Evolutionary conservation across 768 basidiomycete genomes (phyloP).

Genomic region (Punctularia strigosozonata): DNA sequence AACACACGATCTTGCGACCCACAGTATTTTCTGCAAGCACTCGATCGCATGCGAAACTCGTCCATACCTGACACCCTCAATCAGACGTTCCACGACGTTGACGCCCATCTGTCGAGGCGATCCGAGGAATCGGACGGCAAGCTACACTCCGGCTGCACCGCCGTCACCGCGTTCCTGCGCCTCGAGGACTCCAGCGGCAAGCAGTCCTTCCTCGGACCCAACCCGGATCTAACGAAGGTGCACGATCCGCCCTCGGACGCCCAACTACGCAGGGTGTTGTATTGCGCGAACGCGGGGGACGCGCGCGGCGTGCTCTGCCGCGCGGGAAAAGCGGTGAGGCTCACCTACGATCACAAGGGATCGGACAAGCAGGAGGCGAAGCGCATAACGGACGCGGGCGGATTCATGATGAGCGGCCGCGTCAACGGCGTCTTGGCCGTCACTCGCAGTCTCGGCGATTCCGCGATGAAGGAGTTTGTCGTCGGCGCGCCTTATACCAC

Average conservation of each 20-base stretch:
- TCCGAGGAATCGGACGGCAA: conserved; percentile 83
- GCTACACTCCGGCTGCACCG: conserved; percentile 95
- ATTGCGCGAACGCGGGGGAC: conserved; percentile 95
- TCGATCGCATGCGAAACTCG: conserved; percentile 44
- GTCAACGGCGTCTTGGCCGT: conserved; percentile 97
- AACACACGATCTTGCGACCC: no score
- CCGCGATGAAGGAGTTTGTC: conserved; percentile 99
- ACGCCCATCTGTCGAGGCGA: conserved; percentile 69
- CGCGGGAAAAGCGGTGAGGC: conserved; percentile 76
- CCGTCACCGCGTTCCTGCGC: conserved; percentile 90
- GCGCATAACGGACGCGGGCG: conserved; percentile 93
- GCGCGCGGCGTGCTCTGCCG: conserved; percentile 91
- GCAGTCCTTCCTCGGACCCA: conserved; percentile 45
- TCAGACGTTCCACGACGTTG: conserved; percentile 89
- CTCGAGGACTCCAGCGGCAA: conserved; percentile 71
- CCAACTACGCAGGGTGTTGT: conserved; percentile 63
- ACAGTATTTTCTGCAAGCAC: conserved; percentile 56
- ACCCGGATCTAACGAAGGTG: conserved; percentile 6
- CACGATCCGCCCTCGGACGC: conserved; percentile 11
- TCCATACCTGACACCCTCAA: conserved; percentile 85
- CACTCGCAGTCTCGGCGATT: conserved; percentile 90
- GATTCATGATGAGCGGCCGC: conserved; percentile 96
- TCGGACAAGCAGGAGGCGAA: conserved; percentile 96
- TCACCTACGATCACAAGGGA: conserved; percentile 99
- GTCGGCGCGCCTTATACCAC: conserved; percentile 97